phyloP scores from a whole-genome alignment of 805 yeast species.

The Millerozyma miso region DNA sequence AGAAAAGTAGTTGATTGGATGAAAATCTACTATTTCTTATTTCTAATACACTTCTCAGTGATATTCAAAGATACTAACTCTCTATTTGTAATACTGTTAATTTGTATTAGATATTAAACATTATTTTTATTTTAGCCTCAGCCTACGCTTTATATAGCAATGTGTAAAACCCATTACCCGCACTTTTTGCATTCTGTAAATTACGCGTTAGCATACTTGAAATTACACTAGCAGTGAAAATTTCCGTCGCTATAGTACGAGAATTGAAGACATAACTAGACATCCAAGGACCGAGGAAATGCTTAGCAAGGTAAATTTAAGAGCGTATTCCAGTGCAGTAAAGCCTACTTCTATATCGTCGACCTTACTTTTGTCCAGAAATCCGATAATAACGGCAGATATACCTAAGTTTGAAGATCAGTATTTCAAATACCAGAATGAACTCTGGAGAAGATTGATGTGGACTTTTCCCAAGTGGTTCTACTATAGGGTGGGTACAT shows the following conservation, averaged over 20 bases:
- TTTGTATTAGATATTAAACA: not conserved
- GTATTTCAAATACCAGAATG: slow-evolving; percentile 79
- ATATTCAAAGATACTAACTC: not conserved
- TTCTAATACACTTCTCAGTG: slow-evolving; percentile 1
- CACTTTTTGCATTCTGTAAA: not conserved
- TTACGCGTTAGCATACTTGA: slow-evolving; percentile 4
- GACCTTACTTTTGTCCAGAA: slow-evolving; percentile 68
- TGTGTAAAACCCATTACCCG: too few relatives aligned
- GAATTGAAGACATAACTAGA: not conserved
- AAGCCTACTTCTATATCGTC: slow-evolving; percentile 28
- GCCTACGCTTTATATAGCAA: too few relatives aligned
- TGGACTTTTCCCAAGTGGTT: slow-evolving; percentile 96
- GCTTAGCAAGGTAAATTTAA: slow-evolving; percentile 7
- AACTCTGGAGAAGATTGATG: slow-evolving; percentile 85
- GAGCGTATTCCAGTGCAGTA: slow-evolving; percentile 12
- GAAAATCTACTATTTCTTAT: slow-evolving; percentile 1
- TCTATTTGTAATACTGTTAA: not conserved
- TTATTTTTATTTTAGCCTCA: not conserved
- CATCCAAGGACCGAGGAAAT: slow-evolving; percentile 1
- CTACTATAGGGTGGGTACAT: slow-evolving; percentile 85
- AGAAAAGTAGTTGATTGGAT: not conserved
- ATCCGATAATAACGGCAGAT: slow-evolving; percentile 81
- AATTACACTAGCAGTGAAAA: slow-evolving; percentile 13
- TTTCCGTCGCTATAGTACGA: slow-evolving; percentile 8
- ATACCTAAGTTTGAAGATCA: slow-evolving; percentile 65